Evolutionary conservation across 495 filamentous ascomycete genomes (phyloP), one percentile per base, ranked within the genome.

Genomic region (Cercophora sp.): DNA sequence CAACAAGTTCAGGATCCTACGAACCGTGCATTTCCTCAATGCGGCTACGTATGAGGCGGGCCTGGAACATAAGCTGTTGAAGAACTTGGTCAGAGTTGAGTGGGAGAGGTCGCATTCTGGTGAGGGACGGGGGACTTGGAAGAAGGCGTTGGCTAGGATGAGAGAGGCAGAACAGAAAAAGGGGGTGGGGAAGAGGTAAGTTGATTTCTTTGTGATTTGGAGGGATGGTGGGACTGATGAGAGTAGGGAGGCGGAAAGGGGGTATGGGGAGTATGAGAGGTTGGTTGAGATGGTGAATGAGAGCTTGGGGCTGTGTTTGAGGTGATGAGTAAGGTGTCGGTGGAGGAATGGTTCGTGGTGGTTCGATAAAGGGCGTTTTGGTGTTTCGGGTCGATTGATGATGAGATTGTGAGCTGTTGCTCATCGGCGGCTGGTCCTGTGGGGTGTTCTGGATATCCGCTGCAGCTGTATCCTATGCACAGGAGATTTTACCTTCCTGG

Each of bases 31-130:
- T 51, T 96, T 98, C 61, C 74, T 97, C 5, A 71, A 81, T 29
- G 77, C 79, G 23, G 93, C 93, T 5, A 75, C 85, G 8, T 66
- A 72, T 37, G 65, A 77, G 52, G 77, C 69, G 20, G 89, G 90
- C 0, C 52, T 92, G 16, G 93, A 97, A 73, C 89, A 96, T 63
- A 75, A 69, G 48, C 84, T 98, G 43, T 47, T 96, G 45, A 88
- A 83, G 66, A 95, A 85, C 57, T 60, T 96, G 48, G 60, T 89
- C 31, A 61, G 81, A 35, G 77, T 84, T 18, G 69, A 75, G 55
- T 86, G 76, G 53, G n/a, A n/a, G n/a, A n/a, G n/a, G n/a, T n/a
- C n/a, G n/a, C n/a, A n/a, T n/a, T n/a, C n/a, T n/a, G n/a, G n/a
- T n/a, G n/a, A n/a, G n/a, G n/a, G n/a, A n/a, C n/a, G n/a, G n/a